Evolutionary conservation across 352 stramenopile species (phyloP), one percentile per base, ranked within the genome.

Genomic region (Globisporangium mamillatum): DNA sequence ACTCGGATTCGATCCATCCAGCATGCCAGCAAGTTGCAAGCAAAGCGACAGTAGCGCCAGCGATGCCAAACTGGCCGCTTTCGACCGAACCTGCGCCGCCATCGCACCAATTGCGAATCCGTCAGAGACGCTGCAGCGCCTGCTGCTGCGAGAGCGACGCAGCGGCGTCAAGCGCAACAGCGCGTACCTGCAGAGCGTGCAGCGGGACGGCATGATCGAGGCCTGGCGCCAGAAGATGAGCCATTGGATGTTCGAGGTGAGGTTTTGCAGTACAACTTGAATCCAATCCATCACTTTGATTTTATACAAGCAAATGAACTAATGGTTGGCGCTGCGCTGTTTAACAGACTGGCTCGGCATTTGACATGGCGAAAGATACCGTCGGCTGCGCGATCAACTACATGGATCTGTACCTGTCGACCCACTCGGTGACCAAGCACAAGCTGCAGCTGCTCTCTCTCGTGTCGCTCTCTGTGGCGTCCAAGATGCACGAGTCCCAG

Each of bases 171-270:
- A 57, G 22, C 44, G 56, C 46, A 54, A 38, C 44, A 55, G 38
- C 29, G 34, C 44, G 44, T 86, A 81, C 58, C 58, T 86, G 20
- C 27, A 60, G 20, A 63, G 65, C 16, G 69, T 84, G 52, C 78
- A 86, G 57, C 59, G 52, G 25, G 64, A 82, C 36, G 78, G 78
- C 64, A 86, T 86, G 78, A 65, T 74, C 2, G 76, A 75, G 12
- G 52, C 60, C 44, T 86, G 78, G 78, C 68, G 76, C 5, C 67
- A 70, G n/a, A 82, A 82, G 52, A 84, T 86, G 53, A 73, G 57
- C 53, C 74, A 70, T 29, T 86, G 78, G 78, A 86, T 86, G 78
- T 74, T 86, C 58, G 76, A 82, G 71, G 76, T 82, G 25, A 10
- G 71, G 1, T 36, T 27, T 4, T 7, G 22, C 1, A 22, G 22